phyloP scores from a whole-genome alignment of 306 rosid genomes.

The Myrica gale region DNA sequence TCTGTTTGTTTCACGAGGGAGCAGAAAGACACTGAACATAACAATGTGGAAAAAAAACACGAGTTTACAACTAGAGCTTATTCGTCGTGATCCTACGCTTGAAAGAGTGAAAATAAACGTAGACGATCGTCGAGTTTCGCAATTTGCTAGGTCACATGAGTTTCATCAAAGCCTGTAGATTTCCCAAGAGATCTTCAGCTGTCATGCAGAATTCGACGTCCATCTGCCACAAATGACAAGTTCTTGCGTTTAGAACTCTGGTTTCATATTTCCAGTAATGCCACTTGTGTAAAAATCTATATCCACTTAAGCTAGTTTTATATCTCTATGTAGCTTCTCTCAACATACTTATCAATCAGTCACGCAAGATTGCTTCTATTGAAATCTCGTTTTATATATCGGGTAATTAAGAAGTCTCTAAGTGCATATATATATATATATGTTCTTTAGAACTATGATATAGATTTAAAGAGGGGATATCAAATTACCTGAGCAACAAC shows the following conservation, averaged over 20 bases:
- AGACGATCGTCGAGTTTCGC: background rate
- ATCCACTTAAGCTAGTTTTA: no score
- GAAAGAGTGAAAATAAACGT: background rate
- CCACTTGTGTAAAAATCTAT: background rate
- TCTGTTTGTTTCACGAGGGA: conserved; percentile 22
- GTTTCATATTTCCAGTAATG: background rate
- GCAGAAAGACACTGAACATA: conserved; percentile 7
- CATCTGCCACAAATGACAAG: conserved; percentile 48
- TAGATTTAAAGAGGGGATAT: background rate
- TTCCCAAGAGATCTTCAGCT: conserved; percentile 50
- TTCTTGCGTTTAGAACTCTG: background rate
- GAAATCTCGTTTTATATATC: no score
- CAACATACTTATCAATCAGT: no score
- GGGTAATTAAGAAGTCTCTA: no score
- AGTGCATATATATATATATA: no score
- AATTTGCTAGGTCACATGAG: background rate
- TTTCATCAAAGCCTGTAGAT: conserved; percentile 44
- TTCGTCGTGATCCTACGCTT: conserved; percentile 18
- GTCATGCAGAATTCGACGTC: conserved; percentile 48
- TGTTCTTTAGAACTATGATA: no score
- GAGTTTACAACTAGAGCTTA: conserved; percentile 17
- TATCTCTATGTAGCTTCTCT: no score
- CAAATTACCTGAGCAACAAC: conserved; percentile 62
- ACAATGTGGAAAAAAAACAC: conserved; percentile 23
- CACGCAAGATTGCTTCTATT: no score